Evolutionary conservation across 2,329 filamentous ascomycete species (phyloP).

Genomic region (Aspergillus novoparasiticus): DNA sequence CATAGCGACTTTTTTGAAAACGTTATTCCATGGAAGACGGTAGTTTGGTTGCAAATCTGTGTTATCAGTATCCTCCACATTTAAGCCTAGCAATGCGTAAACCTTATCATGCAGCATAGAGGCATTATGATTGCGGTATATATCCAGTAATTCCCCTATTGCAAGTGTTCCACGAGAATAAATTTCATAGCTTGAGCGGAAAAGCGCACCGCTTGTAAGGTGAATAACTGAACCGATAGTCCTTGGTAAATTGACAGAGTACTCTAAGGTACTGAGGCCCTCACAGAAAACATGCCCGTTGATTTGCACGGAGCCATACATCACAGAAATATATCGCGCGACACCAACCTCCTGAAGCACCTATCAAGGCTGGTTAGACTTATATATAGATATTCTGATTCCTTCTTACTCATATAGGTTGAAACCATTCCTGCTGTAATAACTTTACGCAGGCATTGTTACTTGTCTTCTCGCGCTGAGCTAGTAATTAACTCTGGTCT

Average conservation of each 20-base stretch:
- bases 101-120: not conserved
- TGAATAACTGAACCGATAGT: not conserved
- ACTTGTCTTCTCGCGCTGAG: not conserved
- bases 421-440: slow-evolving; percentile 1
- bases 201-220: slow-evolving; percentile 1
- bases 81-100: not conserved
- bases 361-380: slow-evolving; percentile 1
- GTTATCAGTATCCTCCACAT: not conserved
- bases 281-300: slow-evolving; percentile 6
- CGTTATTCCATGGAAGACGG: not conserved
- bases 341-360: slow-evolving; percentile 11
- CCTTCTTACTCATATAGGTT: slow-evolving; percentile 8
- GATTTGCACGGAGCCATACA: slow-evolving; percentile 5
- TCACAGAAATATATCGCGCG: not conserved
- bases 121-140: not conserved
- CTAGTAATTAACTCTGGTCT: not conserved
- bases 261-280: not conserved
- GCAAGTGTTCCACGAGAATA: not conserved
- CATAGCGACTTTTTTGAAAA: not conserved
- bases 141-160: not conserved
- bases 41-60: not conserved
- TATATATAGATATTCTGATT: not conserved
- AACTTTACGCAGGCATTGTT: not conserved
- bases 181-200: not conserved
- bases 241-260: not conserved